A percentile compares a stretch with the other conserved stretches of the same genome.
These are phyloP conservation scores for Meira miltonrushii DNA, from an alignment of 1,284 basidiomycete genomes.

Conservation along the genomic window DNA sequence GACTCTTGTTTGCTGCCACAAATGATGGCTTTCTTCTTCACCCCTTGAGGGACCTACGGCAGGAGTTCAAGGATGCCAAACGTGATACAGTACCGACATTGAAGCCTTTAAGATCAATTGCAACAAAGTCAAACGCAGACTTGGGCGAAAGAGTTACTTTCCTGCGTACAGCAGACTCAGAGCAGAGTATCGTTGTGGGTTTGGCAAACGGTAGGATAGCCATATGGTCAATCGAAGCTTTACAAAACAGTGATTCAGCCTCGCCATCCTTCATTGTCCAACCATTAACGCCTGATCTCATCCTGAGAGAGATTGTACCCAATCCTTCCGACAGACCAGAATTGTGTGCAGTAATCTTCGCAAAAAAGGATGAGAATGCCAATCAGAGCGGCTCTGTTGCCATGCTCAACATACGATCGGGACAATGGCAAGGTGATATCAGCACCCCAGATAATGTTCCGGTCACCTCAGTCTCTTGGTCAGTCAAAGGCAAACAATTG, in stretches of 20 bases:
- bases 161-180: constrained; percentile 24
- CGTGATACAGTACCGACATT: constrained; percentile 24
- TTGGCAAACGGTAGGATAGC: constrained; percentile 34
- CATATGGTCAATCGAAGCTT: constrained; percentile 23
- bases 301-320: constrained; percentile 49
- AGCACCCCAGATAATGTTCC: constrained; percentile 14
- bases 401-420: constrained; percentile 27
- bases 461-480: constrained; percentile 65
- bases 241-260: constrained; percentile 14
- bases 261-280: constrained; percentile 23
- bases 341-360: constrained; percentile 52
- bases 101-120: constrained; percentile 17
- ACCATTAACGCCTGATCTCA: constrained; percentile 23
- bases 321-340: constrained; percentile 55
- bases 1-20: constrained; percentile 53
- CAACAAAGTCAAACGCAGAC: constrained; percentile 16
- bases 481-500: constrained; percentile 77
- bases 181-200: constrained; percentile 22
- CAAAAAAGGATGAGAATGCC: constrained; percentile 45
- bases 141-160: constrained; percentile 27
- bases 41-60: constrained; percentile 40
- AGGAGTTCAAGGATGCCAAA: constrained; percentile 23
- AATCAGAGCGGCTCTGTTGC: constrained; percentile 28
- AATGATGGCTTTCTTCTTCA: constrained; percentile 47
- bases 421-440: constrained; percentile 26